Conservation (phyloP, 331 rosid genomes). For the Acacia pycnantha region DNA sequence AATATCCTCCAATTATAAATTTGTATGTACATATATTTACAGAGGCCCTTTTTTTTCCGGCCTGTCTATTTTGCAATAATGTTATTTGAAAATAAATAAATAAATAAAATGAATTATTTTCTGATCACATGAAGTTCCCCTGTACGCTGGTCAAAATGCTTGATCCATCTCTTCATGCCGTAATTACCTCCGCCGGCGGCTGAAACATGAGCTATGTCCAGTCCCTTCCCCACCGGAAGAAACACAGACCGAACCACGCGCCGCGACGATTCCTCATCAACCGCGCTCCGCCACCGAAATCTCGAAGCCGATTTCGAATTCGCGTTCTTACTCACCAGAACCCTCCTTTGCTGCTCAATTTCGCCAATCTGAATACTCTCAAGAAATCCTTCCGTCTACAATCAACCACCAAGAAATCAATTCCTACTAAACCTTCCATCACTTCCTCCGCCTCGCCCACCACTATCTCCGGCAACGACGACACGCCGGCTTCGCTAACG, state of each 20-base stretch:
- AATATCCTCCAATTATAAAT: background rate
- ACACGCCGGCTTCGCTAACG: slow-evolving; percentile 36
- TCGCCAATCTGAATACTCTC: slow-evolving; percentile 50
- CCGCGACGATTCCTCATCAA: slow-evolving; percentile 49
- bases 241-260: slow-evolving; percentile 72
- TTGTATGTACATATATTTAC: background rate
- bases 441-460: slow-evolving; percentile 77
- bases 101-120: slow-evolving; percentile 11
- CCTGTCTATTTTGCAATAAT: background rate
- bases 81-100: background rate
- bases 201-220: slow-evolving; percentile 83
- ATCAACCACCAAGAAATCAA: slow-evolving; percentile 90
- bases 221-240: slow-evolving; percentile 85
- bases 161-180: slow-evolving; percentile 56
- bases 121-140: slow-evolving; percentile 84
- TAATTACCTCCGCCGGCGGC: slow-evolving; percentile 36
- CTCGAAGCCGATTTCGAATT: slow-evolving; percentile 26
- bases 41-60: background rate
- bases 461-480: slow-evolving; percentile 41
- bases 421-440: slow-evolving; percentile 47
- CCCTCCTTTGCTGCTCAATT: slow-evolving; percentile 61
- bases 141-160: slow-evolving; percentile 69
- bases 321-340: slow-evolving; percentile 70
- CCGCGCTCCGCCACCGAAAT: slow-evolving; percentile 61
- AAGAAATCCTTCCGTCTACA: slow-evolving; percentile 44